Evolutionary conservation across 2,329 filamentous ascomycete genomes (phyloP).

Genomic region (Lecanoromycetidae sp.): DNA sequence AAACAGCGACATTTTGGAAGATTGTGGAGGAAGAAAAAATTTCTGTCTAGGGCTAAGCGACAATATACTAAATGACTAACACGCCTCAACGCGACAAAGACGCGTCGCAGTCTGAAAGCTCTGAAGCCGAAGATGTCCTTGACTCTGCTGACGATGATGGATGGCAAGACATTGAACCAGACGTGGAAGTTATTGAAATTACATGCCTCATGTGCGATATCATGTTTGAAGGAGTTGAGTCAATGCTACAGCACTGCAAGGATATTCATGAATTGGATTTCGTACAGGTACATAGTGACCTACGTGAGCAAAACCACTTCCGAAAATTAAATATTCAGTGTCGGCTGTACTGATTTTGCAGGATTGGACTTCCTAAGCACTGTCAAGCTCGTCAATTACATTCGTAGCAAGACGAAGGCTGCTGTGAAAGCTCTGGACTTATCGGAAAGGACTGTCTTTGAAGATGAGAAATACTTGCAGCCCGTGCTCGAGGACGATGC

Average conservation of each 20-base stretch:
- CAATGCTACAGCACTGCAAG: conserved; percentile 59
- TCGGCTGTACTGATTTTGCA: conserved; percentile 23
- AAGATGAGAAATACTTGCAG: conserved; percentile 69
- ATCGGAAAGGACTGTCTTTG: conserved; percentile 50
- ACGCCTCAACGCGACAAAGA: not conserved
- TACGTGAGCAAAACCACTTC: conserved; percentile 29
- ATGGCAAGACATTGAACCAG: conserved; percentile 48
- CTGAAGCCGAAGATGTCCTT: conserved; percentile 35
- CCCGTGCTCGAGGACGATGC: conserved; percentile 84
- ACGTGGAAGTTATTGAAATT: conserved; percentile 49
- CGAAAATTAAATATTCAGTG: too few species aligned
- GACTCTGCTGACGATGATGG: conserved; percentile 23
- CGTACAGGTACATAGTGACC: conserved; percentile 42
- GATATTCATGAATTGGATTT: conserved; percentile 57
- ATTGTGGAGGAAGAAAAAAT: too few species aligned
- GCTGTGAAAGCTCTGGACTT: conserved; percentile 37
- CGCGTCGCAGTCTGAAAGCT: conserved; percentile 19
- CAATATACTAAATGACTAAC: too few species aligned
- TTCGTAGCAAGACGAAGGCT: conserved; percentile 36
- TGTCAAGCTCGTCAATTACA: conserved; percentile 64
- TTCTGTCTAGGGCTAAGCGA: not conserved
- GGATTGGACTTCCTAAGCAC: conserved; percentile 60
- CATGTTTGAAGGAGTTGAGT: conserved; percentile 50
- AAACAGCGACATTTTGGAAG: too few species aligned
- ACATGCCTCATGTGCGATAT: conserved; percentile 57